These are phyloP conservation scores for Forsythia viridissima DNA, from an alignment of 257 asterid genomes.

Conservation along the genomic window DNA sequence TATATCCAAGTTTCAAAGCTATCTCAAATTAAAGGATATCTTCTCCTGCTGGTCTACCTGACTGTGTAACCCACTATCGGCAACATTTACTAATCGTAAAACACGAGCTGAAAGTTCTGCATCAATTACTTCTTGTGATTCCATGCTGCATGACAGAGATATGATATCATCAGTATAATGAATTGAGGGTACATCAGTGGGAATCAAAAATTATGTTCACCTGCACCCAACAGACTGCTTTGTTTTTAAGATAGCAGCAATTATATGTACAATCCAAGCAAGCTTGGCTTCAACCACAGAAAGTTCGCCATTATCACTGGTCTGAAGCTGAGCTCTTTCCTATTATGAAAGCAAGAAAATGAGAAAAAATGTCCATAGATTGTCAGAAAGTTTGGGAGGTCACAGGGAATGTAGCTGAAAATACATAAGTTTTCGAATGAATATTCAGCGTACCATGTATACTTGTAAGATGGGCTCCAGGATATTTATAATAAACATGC, in stretches of 20 bases:
- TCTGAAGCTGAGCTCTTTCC: slow-evolving; percentile 84
- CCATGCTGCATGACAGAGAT: slow-evolving; percentile 51
- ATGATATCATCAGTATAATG: slow-evolving; percentile 15
- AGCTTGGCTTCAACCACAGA: slow-evolving; percentile 83
- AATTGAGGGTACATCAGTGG: not conserved
- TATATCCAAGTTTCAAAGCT: not conserved
- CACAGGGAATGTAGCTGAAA: slow-evolving; percentile 11
- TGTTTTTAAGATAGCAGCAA: slow-evolving; percentile 79
- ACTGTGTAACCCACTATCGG: slow-evolving; percentile 84
- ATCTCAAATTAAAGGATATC: not conserved
- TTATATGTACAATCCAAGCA: slow-evolving; percentile 94
- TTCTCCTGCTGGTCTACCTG: slow-evolving; percentile 52
- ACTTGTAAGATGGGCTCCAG: slow-evolving; percentile 89
- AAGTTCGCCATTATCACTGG: slow-evolving; percentile 67
- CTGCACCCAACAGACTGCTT: slow-evolving; percentile 86
- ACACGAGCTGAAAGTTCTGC: slow-evolving; percentile 98
- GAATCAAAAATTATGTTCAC: slow-evolving; percentile 31
- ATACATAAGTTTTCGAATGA: slow-evolving; percentile 6
- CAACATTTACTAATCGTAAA: slow-evolving; percentile 75
- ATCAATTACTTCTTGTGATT: slow-evolving; percentile 90
- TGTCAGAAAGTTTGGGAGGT: slow-evolving; percentile 11
- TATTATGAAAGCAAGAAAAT: slow-evolving; percentile 23
- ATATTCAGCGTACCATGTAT: slow-evolving; percentile 65
- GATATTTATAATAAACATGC: slow-evolving; percentile 78
- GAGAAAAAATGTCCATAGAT: not conserved